Conservation (phyloP, 2,329 filamentous ascomycete species). For the Trematosphaeria pertusa region DNA sequence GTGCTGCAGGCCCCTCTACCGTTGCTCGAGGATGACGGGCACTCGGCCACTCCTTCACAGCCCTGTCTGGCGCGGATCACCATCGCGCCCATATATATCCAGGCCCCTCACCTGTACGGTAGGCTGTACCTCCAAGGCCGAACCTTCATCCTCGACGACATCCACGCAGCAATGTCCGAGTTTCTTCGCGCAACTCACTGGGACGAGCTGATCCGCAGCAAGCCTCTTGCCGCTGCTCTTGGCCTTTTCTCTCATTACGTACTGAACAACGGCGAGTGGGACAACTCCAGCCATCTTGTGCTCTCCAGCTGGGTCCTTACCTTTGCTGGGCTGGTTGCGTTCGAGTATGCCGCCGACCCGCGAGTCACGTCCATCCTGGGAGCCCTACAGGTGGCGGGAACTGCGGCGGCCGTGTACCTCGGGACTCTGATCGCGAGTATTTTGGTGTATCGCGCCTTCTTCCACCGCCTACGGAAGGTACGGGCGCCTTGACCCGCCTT, state of each 20-base stretch:
- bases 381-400: slow-evolving; percentile 16
- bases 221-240: slow-evolving; percentile 23
- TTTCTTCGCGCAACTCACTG: too few relatives aligned
- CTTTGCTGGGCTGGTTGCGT: slow-evolving; percentile 23
- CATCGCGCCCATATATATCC: too few relatives aligned
- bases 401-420: slow-evolving; percentile 29
- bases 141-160: too few relatives aligned
- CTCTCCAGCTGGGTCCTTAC: slow-evolving; percentile 20
- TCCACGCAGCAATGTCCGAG: too few relatives aligned
- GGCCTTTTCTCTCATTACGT: slow-evolving; percentile 33
- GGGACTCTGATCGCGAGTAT: slow-evolving; percentile 41
- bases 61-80: too few relatives aligned
- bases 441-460: slow-evolving; percentile 48
- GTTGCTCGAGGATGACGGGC: too few relatives aligned
- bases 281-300: slow-evolving; percentile 24
- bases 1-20: too few relatives aligned
- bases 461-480: slow-evolving; percentile 48
- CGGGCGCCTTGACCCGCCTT: background rate
- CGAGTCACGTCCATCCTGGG: slow-evolving; percentile 12
- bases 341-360: slow-evolving; percentile 25
- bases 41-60: too few relatives aligned
- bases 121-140: too few relatives aligned
- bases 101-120: too few relatives aligned
- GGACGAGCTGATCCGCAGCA: slow-evolving; percentile 26
- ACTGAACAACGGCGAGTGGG: slow-evolving; percentile 34